phyloP scores from a whole-genome alignment of 306 rosid species.

The Prosopis cineraria region DNA sequence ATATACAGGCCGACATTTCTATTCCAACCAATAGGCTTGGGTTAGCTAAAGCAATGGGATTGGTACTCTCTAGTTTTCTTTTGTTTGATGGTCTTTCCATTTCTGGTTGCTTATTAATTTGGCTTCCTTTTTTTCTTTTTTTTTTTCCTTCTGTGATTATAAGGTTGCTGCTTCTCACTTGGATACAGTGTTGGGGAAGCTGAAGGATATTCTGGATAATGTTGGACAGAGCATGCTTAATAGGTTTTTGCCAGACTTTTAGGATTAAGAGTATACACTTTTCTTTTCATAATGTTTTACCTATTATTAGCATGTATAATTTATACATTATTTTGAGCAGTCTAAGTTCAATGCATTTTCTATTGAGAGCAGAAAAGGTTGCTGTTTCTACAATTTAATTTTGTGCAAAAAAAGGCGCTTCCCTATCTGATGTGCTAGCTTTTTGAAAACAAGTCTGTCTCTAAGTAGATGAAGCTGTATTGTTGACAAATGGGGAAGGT shows the following conservation, averaged over 20 bases:
- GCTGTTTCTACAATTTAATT: background rate
- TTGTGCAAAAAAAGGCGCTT: background rate
- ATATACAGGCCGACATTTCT: slow-evolving; percentile 73
- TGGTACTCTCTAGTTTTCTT: slow-evolving; percentile 54
- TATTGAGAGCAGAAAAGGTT: background rate
- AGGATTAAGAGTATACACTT: slow-evolving; percentile 31
- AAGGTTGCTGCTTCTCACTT: slow-evolving; percentile 98
- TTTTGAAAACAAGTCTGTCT: background rate
- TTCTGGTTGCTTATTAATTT: slow-evolving; percentile 30
- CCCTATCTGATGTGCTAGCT: slow-evolving; percentile 9
- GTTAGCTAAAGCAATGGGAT: slow-evolving; percentile 96
- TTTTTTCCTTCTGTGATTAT: slow-evolving; percentile 29
- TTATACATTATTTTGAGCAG: background rate
- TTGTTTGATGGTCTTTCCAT: slow-evolving; percentile 37
- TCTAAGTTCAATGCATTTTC: slow-evolving; percentile 1
- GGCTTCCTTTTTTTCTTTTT: background rate
- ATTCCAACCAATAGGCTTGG: slow-evolving; percentile 91
- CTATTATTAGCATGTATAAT: background rate
- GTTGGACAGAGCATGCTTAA: slow-evolving; percentile 82
- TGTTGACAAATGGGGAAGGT: background rate
- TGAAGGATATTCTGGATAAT: slow-evolving; percentile 86
- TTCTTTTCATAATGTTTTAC: slow-evolving; percentile 32
- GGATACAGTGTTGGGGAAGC: slow-evolving; percentile 95
- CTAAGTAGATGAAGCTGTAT: slow-evolving; percentile 1
- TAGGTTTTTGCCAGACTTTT: slow-evolving; percentile 62